Conservation (phyloP, 1,284 basidiomycete species). For the Ustilago trichophora region DNA sequence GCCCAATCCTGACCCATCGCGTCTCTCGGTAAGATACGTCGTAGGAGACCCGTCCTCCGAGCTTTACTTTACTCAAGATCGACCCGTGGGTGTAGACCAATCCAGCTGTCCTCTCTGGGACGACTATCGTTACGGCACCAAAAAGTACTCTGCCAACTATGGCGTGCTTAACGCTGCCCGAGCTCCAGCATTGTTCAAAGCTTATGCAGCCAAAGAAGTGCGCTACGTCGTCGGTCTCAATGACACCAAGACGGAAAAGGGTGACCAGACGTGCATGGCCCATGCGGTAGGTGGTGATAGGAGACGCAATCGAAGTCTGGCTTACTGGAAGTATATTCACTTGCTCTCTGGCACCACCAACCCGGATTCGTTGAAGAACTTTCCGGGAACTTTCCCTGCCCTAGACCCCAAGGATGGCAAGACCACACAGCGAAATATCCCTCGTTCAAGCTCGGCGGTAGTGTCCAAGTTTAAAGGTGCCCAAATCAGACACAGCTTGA, state of each 20-base stretch:
- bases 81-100: conserved; percentile 37
- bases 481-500: conserved; percentile 48
- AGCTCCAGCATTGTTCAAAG: conserved; percentile 27
- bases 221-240: conserved; percentile 46
- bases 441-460: conserved; percentile 14
- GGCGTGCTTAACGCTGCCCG: background rate
- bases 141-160: conserved; percentile 24
- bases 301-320: conserved; percentile 35
- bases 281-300: conserved; percentile 38
- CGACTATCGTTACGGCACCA: conserved; percentile 50
- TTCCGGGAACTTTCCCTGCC: conserved; percentile 48
- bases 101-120: conserved; percentile 39
- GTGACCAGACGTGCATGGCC: conserved; percentile 59
- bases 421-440: too few relatives aligned
- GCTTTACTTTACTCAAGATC: conserved; percentile 56
- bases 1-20: conserved; percentile 8
- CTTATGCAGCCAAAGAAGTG: conserved; percentile 50
- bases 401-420: conserved; percentile 27
- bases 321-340: conserved; percentile 61
- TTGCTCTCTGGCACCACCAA: conserved; percentile 44
- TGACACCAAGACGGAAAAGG: conserved; percentile 29
- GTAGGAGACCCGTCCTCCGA: conserved; percentile 50
- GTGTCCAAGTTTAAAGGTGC: conserved; percentile 13
- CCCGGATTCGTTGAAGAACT: conserved; percentile 12
- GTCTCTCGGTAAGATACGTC: conserved; percentile 48